Base-by-base conservation (phyloP, 1,284 basidiomycete genomes). In the Cutaneotrichosporon dermatis region DNA sequence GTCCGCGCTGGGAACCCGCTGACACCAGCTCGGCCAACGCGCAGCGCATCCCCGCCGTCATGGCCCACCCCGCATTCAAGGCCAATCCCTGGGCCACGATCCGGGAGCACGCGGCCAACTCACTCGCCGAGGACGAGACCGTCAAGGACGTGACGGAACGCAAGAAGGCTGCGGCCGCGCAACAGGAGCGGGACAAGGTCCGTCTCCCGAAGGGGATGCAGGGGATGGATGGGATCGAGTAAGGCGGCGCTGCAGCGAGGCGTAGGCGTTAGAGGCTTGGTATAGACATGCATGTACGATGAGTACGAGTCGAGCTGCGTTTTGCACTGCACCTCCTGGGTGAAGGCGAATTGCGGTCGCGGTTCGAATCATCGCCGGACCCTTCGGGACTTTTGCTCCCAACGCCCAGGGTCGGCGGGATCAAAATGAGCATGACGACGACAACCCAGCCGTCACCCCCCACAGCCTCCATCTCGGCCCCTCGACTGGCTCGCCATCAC, bases 21-120 rank as follows among this genome's bases (percentile, higher is more conserved):
- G 57, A 56, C 43, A 4, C n/a, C 61, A 76, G 74, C 25, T 61
- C 69, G 44, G 58, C 66, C 41, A 67, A 69, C 37, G 67, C 70
- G 5, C 69, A 67, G 51, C 63, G 75, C 44, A 72, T 76, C 60
- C 72, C 73, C 10, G 74, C 73, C 2, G 70, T 79, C 37, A 65
- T 77, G 62, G 61, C 66, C 25, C 75, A 77, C 61, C 75, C 75
- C 2, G 67, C 70, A 1, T 79, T 71, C 68, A 72, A 76, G 61
- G 61, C 69, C 10, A 73, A 74, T 57, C 77, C 77, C 2, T 79
- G 76, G 71, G 75, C 74, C 2, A 72, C 76, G 12, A 79, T 79
- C 57, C 64, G 77, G 13, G 66, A 75, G 46, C 76, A 79, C 57
- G 76, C 73, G 0, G 64, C 68, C 25, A 78, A 79, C 62, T 69